Percentiles rank a stretch among this genome's conserved stretches.
Conservation (phyloP, 306 rosid species). For the Cucurbita maxima region DNA sequence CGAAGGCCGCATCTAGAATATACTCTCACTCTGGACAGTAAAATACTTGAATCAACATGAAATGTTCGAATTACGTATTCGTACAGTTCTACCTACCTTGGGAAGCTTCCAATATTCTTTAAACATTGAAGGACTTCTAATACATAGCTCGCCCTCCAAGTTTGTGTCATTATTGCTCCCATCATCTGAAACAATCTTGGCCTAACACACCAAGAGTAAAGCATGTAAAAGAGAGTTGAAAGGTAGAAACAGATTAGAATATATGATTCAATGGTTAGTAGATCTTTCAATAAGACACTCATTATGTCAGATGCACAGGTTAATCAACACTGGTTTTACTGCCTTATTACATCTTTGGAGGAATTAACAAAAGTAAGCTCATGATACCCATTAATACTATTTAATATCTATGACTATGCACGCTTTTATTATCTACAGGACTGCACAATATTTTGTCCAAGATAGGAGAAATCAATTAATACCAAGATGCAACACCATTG, state of each 20-base stretch:
- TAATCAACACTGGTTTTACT: not conserved
- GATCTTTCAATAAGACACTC: not conserved
- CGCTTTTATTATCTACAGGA: no score
- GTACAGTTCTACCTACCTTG: slow-evolving; percentile 26
- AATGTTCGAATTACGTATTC: not conserved
- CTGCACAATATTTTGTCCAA: no score
- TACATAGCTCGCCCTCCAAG: slow-evolving; percentile 60
- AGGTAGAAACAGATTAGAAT: not conserved
- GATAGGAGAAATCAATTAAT: no score
- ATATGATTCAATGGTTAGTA: not conserved
- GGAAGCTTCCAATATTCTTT: slow-evolving; percentile 88
- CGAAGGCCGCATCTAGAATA: not conserved
- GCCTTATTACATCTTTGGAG: no score
- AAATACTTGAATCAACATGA: not conserved
- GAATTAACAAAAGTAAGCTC: no score
- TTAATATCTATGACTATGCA: no score
- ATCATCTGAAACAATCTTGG: slow-evolving; percentile 43
- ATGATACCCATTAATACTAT: no score
- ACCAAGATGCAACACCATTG: no score
- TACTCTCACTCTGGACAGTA: not conserved
- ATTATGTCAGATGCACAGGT: not conserved
- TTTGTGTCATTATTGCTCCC: slow-evolving; percentile 15
- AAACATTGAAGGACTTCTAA: slow-evolving; percentile 69
- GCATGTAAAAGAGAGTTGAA: not conserved
- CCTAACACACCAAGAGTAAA: slow-evolving; percentile 26